A percentile compares a stretch with the other conserved stretches of the same genome.
These are phyloP conservation scores for Hanseniaspora jakobsenii DNA, from an alignment of 805 yeast genomes.

Conservation along the genomic window DNA sequence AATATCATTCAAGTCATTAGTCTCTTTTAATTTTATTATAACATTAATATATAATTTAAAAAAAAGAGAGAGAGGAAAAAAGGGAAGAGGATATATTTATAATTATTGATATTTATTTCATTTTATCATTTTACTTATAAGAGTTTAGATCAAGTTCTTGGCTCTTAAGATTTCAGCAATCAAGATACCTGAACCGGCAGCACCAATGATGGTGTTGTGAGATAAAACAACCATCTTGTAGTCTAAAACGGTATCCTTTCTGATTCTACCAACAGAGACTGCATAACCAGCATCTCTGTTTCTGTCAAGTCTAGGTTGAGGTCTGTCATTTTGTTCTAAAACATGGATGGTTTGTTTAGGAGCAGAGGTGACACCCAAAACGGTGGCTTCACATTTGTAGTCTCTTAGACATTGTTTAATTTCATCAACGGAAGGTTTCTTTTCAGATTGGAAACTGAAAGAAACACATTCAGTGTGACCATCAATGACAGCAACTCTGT, in stretches of 20 bases:
- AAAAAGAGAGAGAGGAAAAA: no score
- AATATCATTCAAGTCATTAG: no score
- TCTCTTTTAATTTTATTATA: no score
- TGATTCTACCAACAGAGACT: constrained; percentile 85
- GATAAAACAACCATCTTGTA: constrained; percentile 94
- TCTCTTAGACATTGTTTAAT: constrained; percentile 58
- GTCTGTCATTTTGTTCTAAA: constrained; percentile 82
- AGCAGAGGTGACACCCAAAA: constrained; percentile 77
- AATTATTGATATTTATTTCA: no score
- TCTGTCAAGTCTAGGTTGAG: constrained; percentile 95
- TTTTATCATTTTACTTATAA: no score
- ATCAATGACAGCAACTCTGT: constrained; percentile 91
- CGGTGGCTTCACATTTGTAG: constrained; percentile 72
- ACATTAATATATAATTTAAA: no score
- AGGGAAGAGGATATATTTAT: not conserved
- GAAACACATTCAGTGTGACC: constrained; percentile 96
- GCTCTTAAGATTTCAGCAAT: constrained; percentile 84
- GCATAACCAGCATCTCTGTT: constrained; percentile 90
- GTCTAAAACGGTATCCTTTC: constrained; percentile 88
- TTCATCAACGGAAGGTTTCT: constrained; percentile 65
- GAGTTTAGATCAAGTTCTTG: constrained; percentile 59
- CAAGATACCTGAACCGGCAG: constrained; percentile 95
- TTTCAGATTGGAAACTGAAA: constrained; percentile 64
- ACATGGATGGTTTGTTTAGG: constrained; percentile 88
- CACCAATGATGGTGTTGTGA: constrained; percentile 95